Base-by-base conservation (phyloP, 2,329 filamentous ascomycete species). In the Botrytis deweyae region DNA sequence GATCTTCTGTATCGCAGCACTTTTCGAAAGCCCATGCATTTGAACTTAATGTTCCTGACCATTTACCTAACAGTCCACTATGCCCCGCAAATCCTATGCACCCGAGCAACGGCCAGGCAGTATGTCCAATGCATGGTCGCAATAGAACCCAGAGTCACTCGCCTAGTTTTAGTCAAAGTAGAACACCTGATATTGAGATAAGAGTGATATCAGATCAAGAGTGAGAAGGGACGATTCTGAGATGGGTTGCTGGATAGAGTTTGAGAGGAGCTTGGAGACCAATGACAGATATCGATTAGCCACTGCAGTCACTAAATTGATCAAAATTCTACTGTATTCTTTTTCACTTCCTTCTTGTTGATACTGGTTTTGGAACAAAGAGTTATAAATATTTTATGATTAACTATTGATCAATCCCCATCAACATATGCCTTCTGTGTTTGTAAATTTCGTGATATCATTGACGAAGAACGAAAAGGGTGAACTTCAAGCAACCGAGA, bases 41-140 rank as follows among this genome's bases (percentile, higher is more conserved):
- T 61, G 83, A 83, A 68, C 81, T 84, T 77, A 78, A 83, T 25
- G 75, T 83, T 1, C 84, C 84, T 3, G 85, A 86, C 75, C 85
- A 86, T 76, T 74, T 85, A 10, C 83, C 83, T 1, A 81, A 73
- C 9, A 84, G 82, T 72, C 84, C 84, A 12, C 74, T 86, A 4
- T 86, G 85, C 77, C 84, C 85, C 10, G 78, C 83, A 25, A 81
- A 82, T 76, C 76, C 79, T 20, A 83, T 81, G 73, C 83, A 86
- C 74, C 75, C 75, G 18, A 81, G 82, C 16, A 80, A 80, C 14
- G 82, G 81, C 10, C 80, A 74, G 29, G 84, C 82, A 4, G 77
- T 83, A 58, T 86, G 84, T 74, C 80, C 83, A 49, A 84, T 81
- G 78, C 85, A 86, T 79, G 82, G 82, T 33, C 73, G 79, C 66